Evolutionary conservation across 371 early-diverging fungal species (phyloP).

Genomic region (Blakeslea trispora): DNA sequence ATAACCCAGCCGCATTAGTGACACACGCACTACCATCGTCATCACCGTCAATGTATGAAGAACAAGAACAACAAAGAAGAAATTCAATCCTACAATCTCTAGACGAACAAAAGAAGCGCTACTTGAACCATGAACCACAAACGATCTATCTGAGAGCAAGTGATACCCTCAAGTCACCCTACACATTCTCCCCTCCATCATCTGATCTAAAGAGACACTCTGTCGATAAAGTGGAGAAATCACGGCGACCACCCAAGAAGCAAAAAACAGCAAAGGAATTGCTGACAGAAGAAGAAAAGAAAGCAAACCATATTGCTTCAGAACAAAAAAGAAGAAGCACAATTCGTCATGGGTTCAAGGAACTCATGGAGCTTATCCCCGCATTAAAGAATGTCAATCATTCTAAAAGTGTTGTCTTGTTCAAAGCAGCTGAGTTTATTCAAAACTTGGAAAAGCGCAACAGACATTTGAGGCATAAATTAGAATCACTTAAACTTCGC

Average conservation of each 20-base stretch:
- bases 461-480: constrained; percentile 48
- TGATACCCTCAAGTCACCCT: background rate
- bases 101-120: constrained; percentile 30
- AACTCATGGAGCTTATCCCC: constrained; percentile 81
- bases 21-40: background rate
- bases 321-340: constrained; percentile 89
- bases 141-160: background rate
- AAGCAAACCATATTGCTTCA: constrained; percentile 87
- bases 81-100: constrained; percentile 29
- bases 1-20: too few relatives aligned
- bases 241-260: background rate
- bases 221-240: too few relatives aligned
- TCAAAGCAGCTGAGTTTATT: constrained; percentile 57
- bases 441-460: constrained; percentile 48
- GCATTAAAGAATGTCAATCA: constrained; percentile 60
- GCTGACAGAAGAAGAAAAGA: constrained; percentile 84
- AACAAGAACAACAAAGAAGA: constrained; percentile 28
- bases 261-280: constrained; percentile 51
- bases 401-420: constrained; percentile 58
- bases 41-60: background rate
- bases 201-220: background rate
- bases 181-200: background rate
- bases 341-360: constrained; percentile 84
- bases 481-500: constrained; percentile 47
- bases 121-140: constrained; percentile 8